phyloP scores from a whole-genome alignment of 345 rosid genomes.

The Arabis alpina region DNA sequence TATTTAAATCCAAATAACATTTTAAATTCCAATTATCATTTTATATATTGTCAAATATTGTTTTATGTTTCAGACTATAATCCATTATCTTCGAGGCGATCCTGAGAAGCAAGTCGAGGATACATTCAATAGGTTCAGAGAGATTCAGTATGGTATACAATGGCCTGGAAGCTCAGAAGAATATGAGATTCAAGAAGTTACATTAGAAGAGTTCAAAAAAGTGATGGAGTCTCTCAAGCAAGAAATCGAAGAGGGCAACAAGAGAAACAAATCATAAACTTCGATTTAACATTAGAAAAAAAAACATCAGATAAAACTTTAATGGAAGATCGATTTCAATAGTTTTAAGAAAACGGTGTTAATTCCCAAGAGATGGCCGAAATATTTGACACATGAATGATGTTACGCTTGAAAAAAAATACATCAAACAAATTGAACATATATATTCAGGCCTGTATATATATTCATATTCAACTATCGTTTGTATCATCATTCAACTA shows the following conservation, averaged over 20 bases:
- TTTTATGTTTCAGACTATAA: constrained; percentile 47
- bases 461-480: too few relatives aligned
- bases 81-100: constrained; percentile 35
- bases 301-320: too few relatives aligned
- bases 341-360: too few relatives aligned
- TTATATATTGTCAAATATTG: not conserved
- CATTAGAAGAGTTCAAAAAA: constrained; percentile 45
- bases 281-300: too few relatives aligned
- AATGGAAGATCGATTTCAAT: too few relatives aligned
- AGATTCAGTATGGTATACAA: constrained; percentile 34
- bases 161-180: constrained; percentile 44
- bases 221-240: constrained; percentile 47
- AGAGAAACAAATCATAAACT: constrained; percentile 1
- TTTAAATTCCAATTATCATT: not conserved
- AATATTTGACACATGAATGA: too few relatives aligned
- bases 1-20: not conserved
- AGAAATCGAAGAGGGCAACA: constrained; percentile 39
- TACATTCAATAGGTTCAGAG: constrained; percentile 46
- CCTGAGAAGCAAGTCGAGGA: constrained; percentile 26
- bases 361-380: too few relatives aligned
- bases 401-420: too few relatives aligned
- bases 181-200: constrained; percentile 25
- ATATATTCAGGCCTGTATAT: too few relatives aligned
- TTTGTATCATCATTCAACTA: too few relatives aligned
- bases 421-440: too few relatives aligned